phyloP scores from a whole-genome alignment of 75 land plant genomes.

The Picea sitchensis region DNA sequence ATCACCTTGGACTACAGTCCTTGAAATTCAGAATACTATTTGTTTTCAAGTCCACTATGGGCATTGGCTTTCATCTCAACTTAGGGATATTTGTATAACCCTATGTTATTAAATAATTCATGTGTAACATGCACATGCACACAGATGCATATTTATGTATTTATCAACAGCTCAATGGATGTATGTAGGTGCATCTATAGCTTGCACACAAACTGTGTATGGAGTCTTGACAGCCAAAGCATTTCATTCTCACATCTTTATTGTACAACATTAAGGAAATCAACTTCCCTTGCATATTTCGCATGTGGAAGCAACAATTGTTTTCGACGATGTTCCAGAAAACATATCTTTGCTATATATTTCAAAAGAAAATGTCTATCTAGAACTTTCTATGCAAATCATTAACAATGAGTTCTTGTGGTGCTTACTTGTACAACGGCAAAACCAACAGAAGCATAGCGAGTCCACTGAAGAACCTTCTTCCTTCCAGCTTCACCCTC shows the following conservation, averaged over 20 bases:
- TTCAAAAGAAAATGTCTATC: background rate
- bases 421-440: conserved; percentile 84
- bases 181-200: background rate
- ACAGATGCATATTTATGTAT: background rate
- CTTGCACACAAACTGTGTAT: background rate
- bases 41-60: background rate
- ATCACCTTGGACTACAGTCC: background rate
- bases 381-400: background rate
- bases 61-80: background rate
- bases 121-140: background rate
- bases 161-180: too few relatives aligned
- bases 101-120: too few relatives aligned
- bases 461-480: conserved; percentile 90
- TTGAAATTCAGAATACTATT: background rate
- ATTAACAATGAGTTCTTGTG: background rate
- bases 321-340: background rate
- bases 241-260: background rate
- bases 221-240: background rate
- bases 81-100: background rate
- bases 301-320: background rate
- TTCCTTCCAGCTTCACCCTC: conserved; percentile 99
- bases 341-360: background rate
- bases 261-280: conserved; percentile 6
- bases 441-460: conserved; percentile 98
- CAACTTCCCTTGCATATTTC: background rate